Evolutionary conservation across 228 moss, liverwort and hornwort species (phyloP), one percentile per base, ranked within the genome.

Genomic region (Sphagnum fallax): DNA sequence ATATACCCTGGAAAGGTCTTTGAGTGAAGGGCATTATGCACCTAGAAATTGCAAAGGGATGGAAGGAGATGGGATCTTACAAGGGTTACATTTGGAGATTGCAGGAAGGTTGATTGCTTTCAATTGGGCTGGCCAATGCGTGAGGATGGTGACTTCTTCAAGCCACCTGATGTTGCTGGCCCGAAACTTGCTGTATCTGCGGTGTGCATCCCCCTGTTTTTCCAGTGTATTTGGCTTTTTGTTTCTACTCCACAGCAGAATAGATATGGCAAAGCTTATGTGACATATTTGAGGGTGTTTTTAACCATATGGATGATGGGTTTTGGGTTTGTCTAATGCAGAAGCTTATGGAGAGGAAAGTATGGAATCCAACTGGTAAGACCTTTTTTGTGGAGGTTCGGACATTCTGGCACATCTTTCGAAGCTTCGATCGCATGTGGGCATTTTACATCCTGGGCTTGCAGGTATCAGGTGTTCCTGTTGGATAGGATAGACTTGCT

Each of bases 371-470:
- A 63, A 55, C 76, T 67, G 85, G 85, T 4, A 86, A 86, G 69
- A 72, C 82, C n/a, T 79, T 79, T 63, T 86, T 86, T 68, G 82
- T 82, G 60, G 85, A 86, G 64, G 76, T 79, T 10, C 81, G 85
- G 5, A 76, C 85, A 12, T 86, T 86, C 67, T 79, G 70, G 69
- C 82, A 86, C 52, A 60, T 86, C 8, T 86, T 75, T 57, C 82
- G 81, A 7, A 86, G 85, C 52, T 86, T 73, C 71, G 85, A 86
- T 75, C 79, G 85, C 6, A 67, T 86, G 76, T 86, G 85, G 85
- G 81, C 82, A 5, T 82, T 82, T 61, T 81, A 82, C 60, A 79
- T 86, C 57, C 52, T 86, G 69, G 79, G 74, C 13, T 71, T 86
- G 63, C 85, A 85, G 85, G 85, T 84, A 73, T 55, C 8, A 8